These are phyloP conservation scores for Pogostemon cablin DNA, from an alignment of 257 asterid species.

Conservation along the genomic window DNA sequence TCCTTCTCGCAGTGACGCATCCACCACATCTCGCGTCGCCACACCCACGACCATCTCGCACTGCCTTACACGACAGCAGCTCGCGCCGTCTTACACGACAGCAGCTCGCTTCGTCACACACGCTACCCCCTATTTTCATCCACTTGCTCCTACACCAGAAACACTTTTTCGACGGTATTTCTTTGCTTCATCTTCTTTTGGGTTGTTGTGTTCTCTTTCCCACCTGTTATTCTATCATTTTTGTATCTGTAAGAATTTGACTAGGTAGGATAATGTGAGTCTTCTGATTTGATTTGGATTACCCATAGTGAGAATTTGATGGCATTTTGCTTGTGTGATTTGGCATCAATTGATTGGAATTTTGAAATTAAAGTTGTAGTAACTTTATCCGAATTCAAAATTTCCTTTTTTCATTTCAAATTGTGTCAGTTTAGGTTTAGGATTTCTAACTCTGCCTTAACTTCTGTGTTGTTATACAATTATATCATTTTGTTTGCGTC, in stretches of 20 bases:
- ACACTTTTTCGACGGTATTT: slow-evolving; percentile 68
- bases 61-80: too few species aligned
- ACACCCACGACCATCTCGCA: too few species aligned
- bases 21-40: too few species aligned
- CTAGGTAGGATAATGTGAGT: neutral
- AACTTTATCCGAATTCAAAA: neutral
- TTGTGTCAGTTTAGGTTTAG: slow-evolving; percentile 15
- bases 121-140: too few species aligned
- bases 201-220: neutral
- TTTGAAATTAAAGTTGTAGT: slow-evolving; percentile 13
- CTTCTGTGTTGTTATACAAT: neutral
- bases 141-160: slow-evolving; percentile 66
- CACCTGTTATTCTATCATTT: neutral
- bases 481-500: neutral
- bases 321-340: neutral
- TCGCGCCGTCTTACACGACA: too few species aligned
- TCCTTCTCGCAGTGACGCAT: too few species aligned
- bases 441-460: slow-evolving; percentile 9
- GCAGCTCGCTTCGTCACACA: too few species aligned
- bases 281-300: slow-evolving; percentile 20
- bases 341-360: neutral
- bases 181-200: neutral
- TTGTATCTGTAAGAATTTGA: neutral
- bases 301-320: neutral
- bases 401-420: neutral